A percentile compares a stretch with the other conserved stretches of the same genome.
These are phyloP conservation scores for Plasmodium vivax DNA, from an alignment of 169 alveolate genomes.

Conservation along the genomic window DNA sequence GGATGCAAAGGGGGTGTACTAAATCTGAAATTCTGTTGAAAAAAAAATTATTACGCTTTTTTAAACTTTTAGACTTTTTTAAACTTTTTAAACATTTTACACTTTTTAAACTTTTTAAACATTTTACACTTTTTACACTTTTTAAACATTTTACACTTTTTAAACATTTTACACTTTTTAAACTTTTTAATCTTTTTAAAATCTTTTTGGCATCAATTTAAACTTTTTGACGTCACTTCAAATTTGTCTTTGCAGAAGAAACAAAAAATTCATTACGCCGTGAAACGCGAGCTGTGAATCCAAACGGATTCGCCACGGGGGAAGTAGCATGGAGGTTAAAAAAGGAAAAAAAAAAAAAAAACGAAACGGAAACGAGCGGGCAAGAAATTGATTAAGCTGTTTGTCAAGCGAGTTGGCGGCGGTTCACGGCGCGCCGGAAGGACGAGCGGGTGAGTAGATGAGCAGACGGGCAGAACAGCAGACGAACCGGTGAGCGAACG, in stretches of 20 bases:
- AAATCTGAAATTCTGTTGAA: constrained; percentile 69
- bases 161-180: background rate
- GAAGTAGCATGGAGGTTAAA: background rate
- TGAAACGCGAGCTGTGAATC: background rate
- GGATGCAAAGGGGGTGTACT: constrained; percentile 9
- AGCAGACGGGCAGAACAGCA: background rate
- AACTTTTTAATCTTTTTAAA: background rate
- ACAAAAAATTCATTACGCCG: background rate
- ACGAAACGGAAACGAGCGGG: background rate
- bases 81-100: background rate
- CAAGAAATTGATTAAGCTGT: background rate
- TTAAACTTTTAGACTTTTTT: background rate
- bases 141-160: background rate
- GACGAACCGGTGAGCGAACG: background rate
- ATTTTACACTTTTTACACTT: background rate
- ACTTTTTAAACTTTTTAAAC: background rate
- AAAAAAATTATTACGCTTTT: constrained; percentile 2
- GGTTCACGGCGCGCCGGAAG: background rate
- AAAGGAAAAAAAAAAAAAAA: background rate
- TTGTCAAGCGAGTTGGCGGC: background rate
- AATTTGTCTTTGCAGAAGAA: constrained; percentile 61
- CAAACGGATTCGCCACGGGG: background rate
- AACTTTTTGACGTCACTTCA: constrained; percentile 5
- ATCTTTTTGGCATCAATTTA: background rate
- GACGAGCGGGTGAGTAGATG: background rate